Conservation (phyloP, 1,139 yeast genomes). For the Chernovozyma sophiae-reginae region DNA sequence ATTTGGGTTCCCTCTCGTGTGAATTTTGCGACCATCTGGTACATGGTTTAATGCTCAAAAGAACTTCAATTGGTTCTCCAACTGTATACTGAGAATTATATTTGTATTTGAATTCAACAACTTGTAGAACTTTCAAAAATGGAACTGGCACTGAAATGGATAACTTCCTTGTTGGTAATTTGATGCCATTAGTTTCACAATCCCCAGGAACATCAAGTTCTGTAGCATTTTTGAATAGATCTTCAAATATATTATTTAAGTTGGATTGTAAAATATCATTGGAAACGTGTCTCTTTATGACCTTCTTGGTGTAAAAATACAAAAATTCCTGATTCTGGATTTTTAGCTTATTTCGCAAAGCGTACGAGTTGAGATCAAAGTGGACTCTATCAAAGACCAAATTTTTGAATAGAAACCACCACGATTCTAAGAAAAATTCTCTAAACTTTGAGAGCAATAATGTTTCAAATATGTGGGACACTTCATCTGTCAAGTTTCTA, state of each 20-base stretch:
- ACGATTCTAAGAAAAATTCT: constrained; percentile 11
- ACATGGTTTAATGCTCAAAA: constrained; percentile 41
- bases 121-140: constrained; percentile 45
- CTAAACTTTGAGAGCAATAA: constrained; percentile 8
- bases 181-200: too few relatives aligned
- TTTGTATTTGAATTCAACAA: constrained; percentile 41
- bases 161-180: constrained; percentile 16
- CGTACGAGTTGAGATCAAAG: constrained; percentile 38
- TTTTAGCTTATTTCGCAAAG: constrained; percentile 24
- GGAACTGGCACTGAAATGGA: constrained; percentile 53
- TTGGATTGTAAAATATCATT: constrained; percentile 9
- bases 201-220: neutral
- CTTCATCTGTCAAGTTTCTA: constrained; percentile 44
- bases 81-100: constrained; percentile 44
- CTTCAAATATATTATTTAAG: constrained; percentile 6
- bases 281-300: constrained; percentile 15
- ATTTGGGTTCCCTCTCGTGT: neutral
- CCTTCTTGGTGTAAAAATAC: constrained; percentile 11
- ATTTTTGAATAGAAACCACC: constrained; percentile 25
- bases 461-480: constrained; percentile 15
- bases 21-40: constrained; percentile 37
- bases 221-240: neutral
- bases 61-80: constrained; percentile 57
- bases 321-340: constrained; percentile 18
- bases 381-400: constrained; percentile 20